Conservation (phyloP, 2,329 filamentous ascomycete species). For the Nothomitra cinnamomea region DNA sequence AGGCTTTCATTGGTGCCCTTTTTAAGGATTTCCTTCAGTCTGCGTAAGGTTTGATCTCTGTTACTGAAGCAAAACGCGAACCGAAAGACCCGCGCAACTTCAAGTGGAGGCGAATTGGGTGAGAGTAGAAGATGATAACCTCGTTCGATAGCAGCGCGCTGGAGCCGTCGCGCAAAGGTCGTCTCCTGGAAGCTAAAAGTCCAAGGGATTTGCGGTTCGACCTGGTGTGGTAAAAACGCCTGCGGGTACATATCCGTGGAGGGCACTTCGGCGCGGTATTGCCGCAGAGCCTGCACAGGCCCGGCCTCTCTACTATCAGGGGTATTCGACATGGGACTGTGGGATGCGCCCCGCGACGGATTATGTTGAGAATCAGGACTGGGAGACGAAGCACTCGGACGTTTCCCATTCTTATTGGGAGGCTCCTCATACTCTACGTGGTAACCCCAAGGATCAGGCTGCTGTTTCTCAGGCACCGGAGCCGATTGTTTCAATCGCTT, state of each 20-base stretch:
- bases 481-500: background rate
- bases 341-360: background rate
- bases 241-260: constrained; percentile 13
- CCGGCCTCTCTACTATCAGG: background rate
- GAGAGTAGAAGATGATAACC: constrained; percentile 39
- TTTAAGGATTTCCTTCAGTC: constrained; percentile 24
- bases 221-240: background rate
- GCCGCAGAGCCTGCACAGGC: background rate
- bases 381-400: background rate
- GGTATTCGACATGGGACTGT: background rate
- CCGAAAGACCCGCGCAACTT: constrained; percentile 44
- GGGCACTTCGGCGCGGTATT: constrained; percentile 8
- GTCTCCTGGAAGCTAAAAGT: constrained; percentile 38
- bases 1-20: constrained; percentile 31
- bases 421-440: background rate
- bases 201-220: constrained; percentile 11
- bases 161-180: constrained; percentile 53
- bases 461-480: background rate
- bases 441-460: constrained; percentile 2
- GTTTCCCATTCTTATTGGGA: background rate
- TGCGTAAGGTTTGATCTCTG: constrained; percentile 22
- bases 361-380: background rate
- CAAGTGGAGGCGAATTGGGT: constrained; percentile 25
- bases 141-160: constrained; percentile 45
- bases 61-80: constrained; percentile 46